Evolutionary conservation across 2,329 filamentous ascomycete species (phyloP), one percentile per base, ranked within the genome.

Genomic region (Annulohypoxylon truncatum): DNA sequence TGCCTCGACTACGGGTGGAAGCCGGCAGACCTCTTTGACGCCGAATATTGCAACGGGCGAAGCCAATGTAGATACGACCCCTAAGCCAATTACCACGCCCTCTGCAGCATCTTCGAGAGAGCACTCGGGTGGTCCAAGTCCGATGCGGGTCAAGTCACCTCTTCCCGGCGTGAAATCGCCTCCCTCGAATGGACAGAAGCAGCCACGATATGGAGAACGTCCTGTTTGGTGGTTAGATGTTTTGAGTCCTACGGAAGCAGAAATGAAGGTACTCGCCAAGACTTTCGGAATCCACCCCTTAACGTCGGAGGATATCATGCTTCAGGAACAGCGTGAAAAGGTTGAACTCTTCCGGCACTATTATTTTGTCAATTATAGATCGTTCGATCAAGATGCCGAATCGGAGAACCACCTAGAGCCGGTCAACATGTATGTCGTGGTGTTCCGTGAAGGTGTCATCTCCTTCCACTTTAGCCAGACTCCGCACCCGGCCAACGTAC

Each of bases 191-290:
- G 66, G 66, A 8, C 66, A 59, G 24, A 80, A 81, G 59, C 75
- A 79, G 4, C 73, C 74, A 8, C 76, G 84, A 58, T 90, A 89
- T 70, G 95, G 95, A 0, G 91, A 96, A 24, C 89, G 94, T 4
- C 96, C 96, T 4, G 94, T 96, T 0, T 99, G 96, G 88, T 99
- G 96, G 96, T 87, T 99, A 3, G 96, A 99, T 79, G 88, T 99
- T 4, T 84, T 97, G 22, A 92, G 88, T 46, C 96, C 96, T 0
- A 97, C 94, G 0, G 94, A 98, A 75, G 89, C 90, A 0, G 96
- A 99, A 80, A 98, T 99, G 96, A 95, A 94, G 77, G 89, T 96
- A 7, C 86, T 99, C 40, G 90, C 93, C 28, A 97, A 96, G 76
- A 87, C 96, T 0, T 99, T 99, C 76, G 93, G 94, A 13, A 97